Evolutionary conservation across 1,284 basidiomycete species (phyloP).

Genomic region (Blastosporella zonata): DNA sequence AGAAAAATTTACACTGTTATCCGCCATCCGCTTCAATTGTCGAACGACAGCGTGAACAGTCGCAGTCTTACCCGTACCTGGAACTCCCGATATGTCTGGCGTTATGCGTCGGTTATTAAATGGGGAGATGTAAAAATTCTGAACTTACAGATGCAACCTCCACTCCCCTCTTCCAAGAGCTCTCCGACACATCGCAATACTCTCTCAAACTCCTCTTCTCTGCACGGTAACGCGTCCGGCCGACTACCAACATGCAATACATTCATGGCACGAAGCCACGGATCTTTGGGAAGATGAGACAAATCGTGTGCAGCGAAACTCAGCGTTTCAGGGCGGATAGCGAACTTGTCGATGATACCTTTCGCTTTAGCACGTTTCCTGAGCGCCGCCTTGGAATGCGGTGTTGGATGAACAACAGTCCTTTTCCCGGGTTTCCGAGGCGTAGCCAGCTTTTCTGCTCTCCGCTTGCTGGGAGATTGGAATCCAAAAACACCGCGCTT

Average conservation of each 20-base stretch:
- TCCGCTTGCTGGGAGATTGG: slow-evolving; percentile 22
- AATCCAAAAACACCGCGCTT: slow-evolving; percentile 31
- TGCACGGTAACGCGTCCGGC: slow-evolving; percentile 87
- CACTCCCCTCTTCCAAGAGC: slow-evolving; percentile 88
- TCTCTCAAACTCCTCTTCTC: slow-evolving; percentile 83
- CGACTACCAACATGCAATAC: slow-evolving; percentile 92
- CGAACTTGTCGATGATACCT: slow-evolving; percentile 23
- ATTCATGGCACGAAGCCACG: slow-evolving; percentile 84
- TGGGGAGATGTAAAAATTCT: slow-evolving; percentile 4
- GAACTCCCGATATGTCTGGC: slow-evolving; percentile 93
- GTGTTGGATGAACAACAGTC: slow-evolving; percentile 54
- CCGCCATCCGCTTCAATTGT: slow-evolving; percentile 85
- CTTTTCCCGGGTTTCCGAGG: slow-evolving; percentile 28
- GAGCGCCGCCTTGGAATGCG: slow-evolving; percentile 64
- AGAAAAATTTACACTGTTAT: slow-evolving; percentile 57
- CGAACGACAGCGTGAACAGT: slow-evolving; percentile 92
- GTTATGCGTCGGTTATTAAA: not conserved
- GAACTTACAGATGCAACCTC: slow-evolving; percentile 89
- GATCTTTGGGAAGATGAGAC: slow-evolving; percentile 60
- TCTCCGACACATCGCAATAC: slow-evolving; percentile 82
- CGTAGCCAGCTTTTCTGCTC: slow-evolving; percentile 21
- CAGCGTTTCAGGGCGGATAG: slow-evolving; percentile 32
- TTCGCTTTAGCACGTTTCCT: slow-evolving; percentile 26
- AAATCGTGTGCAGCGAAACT: slow-evolving; percentile 35
- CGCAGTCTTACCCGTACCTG: slow-evolving; percentile 98